These are phyloP conservation scores for Trypanosomatidae sp. DNA, from an alignment of 208 protist species.

Conservation along the genomic window DNA sequence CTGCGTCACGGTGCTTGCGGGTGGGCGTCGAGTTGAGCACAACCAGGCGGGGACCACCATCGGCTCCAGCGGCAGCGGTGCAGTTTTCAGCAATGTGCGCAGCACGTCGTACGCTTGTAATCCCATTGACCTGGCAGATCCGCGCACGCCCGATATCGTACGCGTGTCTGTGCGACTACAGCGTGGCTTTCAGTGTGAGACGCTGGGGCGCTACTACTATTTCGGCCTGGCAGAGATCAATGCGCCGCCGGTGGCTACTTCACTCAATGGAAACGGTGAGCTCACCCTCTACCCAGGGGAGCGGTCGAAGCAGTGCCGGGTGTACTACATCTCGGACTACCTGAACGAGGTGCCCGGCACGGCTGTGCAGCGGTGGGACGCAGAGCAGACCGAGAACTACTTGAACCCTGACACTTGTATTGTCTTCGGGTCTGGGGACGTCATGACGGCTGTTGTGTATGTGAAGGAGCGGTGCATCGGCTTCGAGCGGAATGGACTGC, in stretches of 20 bases:
- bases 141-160: slow-evolving; percentile 51
- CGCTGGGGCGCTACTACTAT: slow-evolving; percentile 77
- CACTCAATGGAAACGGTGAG: slow-evolving; percentile 4
- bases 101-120: slow-evolving; percentile 45
- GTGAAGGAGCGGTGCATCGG: slow-evolving; percentile 52
- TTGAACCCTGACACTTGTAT: slow-evolving; percentile 58
- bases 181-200: slow-evolving; percentile 56
- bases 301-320: slow-evolving; percentile 35
- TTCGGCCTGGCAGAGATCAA: slow-evolving; percentile 57
- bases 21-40: slow-evolving; percentile 27
- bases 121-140: slow-evolving; percentile 65
- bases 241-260: slow-evolving; percentile 16
- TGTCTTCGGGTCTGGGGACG: slow-evolving; percentile 84
- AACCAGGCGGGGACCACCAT: slow-evolving; percentile 7
- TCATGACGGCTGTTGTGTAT: slow-evolving; percentile 79
- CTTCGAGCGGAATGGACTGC: slow-evolving; percentile 79
- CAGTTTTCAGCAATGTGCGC: slow-evolving; percentile 23
- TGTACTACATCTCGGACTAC: slow-evolving; percentile 73
- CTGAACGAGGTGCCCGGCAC: slow-evolving; percentile 40
- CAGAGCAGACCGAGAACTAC: slow-evolving; percentile 43
- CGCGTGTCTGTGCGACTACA: slow-evolving; percentile 70
- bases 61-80: neutral
- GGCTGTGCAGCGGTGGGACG: slow-evolving; percentile 52
- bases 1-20: slow-evolving; percentile 26
- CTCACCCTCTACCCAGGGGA: slow-evolving; percentile 52